These are phyloP conservation scores for Tympanopsis confertula DNA, from an alignment of 2,329 filamentous ascomycete genomes.

Conservation along the genomic window DNA sequence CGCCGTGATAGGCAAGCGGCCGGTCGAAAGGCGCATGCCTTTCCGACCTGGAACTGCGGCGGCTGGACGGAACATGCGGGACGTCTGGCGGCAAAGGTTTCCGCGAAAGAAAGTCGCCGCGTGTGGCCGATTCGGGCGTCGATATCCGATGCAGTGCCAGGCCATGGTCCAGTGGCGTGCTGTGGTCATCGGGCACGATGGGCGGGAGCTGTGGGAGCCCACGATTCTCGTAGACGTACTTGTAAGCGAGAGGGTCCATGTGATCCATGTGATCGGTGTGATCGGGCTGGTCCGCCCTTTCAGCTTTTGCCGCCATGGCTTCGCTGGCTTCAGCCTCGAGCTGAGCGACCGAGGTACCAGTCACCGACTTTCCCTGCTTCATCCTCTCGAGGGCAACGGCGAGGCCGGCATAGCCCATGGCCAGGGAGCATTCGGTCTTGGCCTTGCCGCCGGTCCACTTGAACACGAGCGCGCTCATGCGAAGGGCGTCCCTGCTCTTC, in stretches of 20 bases:
- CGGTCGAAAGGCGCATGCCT: not conserved
- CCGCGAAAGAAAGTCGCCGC: not conserved
- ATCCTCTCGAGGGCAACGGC: conserved; percentile 50
- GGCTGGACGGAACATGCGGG: not conserved
- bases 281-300: no score
- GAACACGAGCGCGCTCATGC: conserved; percentile 53
- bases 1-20: not conserved
- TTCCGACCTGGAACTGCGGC: not conserved
- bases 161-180: no score
- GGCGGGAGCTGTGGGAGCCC: no score
- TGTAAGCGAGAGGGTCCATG: no score
- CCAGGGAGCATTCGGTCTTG: conserved; percentile 45
- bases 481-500: conserved; percentile 47
- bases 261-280: no score
- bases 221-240: no score
- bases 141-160: not conserved
- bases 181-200: no score
- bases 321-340: conserved; percentile 10
- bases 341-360: conserved; percentile 7
- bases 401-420: conserved; percentile 57
- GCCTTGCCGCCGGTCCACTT: conserved; percentile 51
- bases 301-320: conserved; percentile 7
- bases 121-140: not conserved
- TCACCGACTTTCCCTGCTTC: not conserved
- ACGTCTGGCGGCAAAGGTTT: not conserved